phyloP scores from a whole-genome alignment of 768 basidiomycete genomes.

The Mycena haematopus region DNA sequence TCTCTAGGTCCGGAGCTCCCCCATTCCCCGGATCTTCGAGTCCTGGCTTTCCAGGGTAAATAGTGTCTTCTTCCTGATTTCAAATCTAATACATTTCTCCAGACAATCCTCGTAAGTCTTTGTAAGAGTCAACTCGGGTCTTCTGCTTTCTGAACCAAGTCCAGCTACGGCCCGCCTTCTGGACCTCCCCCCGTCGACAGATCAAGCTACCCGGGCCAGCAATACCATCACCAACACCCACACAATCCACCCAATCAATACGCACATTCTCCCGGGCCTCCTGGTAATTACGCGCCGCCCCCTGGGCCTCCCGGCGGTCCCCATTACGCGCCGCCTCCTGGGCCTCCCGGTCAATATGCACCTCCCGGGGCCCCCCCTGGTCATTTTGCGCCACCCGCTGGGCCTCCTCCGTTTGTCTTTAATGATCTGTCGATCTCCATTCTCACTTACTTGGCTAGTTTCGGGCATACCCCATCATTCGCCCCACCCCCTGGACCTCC shows the following conservation, averaged over 20 bases:
- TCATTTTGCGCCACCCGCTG: constrained; percentile 13
- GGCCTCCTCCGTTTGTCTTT: constrained; percentile 31
- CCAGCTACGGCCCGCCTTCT: constrained; percentile 41
- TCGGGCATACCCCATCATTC: constrained; percentile 27
- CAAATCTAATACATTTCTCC: constrained; percentile 6
- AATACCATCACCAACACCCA: constrained; percentile 45
- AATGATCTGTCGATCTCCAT: neutral
- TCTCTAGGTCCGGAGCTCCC: constrained; percentile 1
- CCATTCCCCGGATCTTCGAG: neutral
- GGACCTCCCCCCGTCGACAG: constrained; percentile 41
- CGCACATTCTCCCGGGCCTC: constrained; percentile 28
- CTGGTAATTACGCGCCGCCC: constrained; percentile 30
- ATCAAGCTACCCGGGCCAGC: constrained; percentile 50
- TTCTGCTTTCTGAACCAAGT: neutral
- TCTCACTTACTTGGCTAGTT: constrained; percentile 23
- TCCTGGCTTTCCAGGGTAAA: constrained; percentile 22
- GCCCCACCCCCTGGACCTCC: constrained; percentile 46
- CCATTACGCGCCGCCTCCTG: constrained; percentile 30
- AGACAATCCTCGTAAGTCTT: constrained; percentile 20
- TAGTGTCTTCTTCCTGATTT: neutral
- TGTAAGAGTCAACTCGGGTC: neutral
- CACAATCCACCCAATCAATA: constrained; percentile 32
- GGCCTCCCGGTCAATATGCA: constrained; percentile 33
- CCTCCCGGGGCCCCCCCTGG: constrained; percentile 17
- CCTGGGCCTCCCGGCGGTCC: constrained; percentile 30